These are phyloP conservation scores for Podospora conica DNA, from an alignment of 495 filamentous ascomycete genomes.

Conservation along the genomic window DNA sequence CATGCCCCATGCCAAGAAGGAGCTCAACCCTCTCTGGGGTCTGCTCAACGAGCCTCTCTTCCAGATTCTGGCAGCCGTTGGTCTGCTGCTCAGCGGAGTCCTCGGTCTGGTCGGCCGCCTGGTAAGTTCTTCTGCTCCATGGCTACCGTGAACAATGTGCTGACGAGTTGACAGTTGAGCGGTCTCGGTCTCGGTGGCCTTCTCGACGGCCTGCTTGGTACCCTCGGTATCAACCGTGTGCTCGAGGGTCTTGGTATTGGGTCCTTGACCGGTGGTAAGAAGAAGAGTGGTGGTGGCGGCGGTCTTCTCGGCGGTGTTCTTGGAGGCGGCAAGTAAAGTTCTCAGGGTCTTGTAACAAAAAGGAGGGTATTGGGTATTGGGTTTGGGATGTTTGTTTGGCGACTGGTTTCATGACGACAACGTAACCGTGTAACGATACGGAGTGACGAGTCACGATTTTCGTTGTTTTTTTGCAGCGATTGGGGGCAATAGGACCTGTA, in stretches of 20 bases:
- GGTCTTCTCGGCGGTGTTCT: constrained; percentile 27
- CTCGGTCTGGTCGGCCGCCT: constrained; percentile 72
- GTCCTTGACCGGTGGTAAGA: constrained; percentile 42
- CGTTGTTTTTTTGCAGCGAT: background rate
- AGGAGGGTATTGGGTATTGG: background rate
- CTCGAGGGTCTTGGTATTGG: constrained; percentile 69
- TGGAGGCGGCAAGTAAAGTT: constrained; percentile 7
- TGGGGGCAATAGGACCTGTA: background rate
- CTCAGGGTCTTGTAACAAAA: background rate
- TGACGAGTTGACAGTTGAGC: constrained; percentile 45
- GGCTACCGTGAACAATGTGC: background rate
- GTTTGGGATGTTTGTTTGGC: background rate
- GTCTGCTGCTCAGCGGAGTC: constrained; percentile 75
- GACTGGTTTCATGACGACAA: background rate
- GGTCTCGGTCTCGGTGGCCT: constrained; percentile 80
- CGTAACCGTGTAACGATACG: background rate
- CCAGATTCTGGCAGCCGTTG: constrained; percentile 90
- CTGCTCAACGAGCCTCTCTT: constrained; percentile 77
- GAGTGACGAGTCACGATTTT: background rate
- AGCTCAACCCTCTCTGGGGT: constrained; percentile 82
- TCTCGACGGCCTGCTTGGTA: constrained; percentile 71
- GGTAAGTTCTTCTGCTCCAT: constrained; percentile 22
- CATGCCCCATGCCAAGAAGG: constrained; percentile 92
- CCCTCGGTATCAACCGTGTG: constrained; percentile 72
- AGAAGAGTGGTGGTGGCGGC: constrained; percentile 23